Evolutionary conservation across 1,284 basidiomycete genomes (phyloP).

Genomic region (Heliocybe sulcata): DNA sequence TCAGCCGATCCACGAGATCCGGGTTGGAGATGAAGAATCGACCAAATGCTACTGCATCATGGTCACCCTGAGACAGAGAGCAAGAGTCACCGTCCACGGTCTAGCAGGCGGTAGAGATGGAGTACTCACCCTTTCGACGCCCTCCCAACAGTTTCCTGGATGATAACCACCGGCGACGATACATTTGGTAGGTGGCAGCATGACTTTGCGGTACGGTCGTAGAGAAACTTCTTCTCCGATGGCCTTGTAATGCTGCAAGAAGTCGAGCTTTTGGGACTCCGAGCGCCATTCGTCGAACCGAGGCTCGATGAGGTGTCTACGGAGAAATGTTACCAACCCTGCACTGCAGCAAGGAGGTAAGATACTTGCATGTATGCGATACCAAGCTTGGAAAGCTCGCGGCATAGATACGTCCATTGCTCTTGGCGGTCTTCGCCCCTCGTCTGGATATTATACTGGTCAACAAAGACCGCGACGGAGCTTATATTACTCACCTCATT

Average conservation of each 20-base stretch:
- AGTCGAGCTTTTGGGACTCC: background rate
- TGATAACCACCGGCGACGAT: conserved; percentile 3
- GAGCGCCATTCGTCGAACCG: conserved; percentile 1
- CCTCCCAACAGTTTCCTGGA: conserved; percentile 1
- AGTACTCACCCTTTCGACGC: conserved; percentile 1
- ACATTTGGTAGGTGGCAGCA: background rate
- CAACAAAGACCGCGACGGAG: background rate
- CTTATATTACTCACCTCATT: background rate
- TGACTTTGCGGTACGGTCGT: background rate
- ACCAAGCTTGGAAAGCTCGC: background rate
- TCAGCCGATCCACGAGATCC: conserved; percentile 1
- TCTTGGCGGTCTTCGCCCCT: background rate
- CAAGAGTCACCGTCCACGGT: background rate
- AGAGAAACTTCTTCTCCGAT: background rate
- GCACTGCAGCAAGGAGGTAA: background rate
- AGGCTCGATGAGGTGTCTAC: conserved; percentile 2
- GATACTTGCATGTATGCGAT: background rate
- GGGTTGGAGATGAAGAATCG: conserved; percentile 1
- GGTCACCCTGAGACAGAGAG: background rate
- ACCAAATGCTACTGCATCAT: conserved; percentile 3
- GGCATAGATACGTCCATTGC: conserved; percentile 1
- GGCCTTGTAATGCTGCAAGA: background rate
- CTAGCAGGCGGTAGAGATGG: background rate
- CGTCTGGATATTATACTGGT: background rate
- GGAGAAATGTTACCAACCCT: background rate